These are phyloP conservation scores for Neurospora sp. DNA, from an alignment of 2,329 filamentous ascomycete species.

Conservation along the genomic window DNA sequence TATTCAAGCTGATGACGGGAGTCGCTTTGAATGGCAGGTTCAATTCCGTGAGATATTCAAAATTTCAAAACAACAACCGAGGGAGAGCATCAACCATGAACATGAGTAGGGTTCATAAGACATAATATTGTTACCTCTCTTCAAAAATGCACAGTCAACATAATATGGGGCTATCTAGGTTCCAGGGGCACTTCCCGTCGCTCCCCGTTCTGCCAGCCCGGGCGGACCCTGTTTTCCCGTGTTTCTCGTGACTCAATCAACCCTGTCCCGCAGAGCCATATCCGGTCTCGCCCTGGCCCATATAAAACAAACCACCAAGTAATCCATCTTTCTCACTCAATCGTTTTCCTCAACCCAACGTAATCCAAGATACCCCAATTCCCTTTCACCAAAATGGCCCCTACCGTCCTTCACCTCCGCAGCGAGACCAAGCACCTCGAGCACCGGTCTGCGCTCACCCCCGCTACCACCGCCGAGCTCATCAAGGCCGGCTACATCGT, in stretches of 20 bases:
- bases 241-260: not conserved
- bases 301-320: not conserved
- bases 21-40: not conserved
- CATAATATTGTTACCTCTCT: not conserved
- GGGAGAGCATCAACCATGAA: not conserved
- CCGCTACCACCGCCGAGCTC: constrained; percentile 40
- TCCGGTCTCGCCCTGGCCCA: not conserved
- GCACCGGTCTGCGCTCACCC: constrained; percentile 41
- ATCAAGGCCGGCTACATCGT: constrained; percentile 59
- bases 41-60: not conserved
- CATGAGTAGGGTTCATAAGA: not conserved
- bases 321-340: not conserved
- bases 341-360: not conserved
- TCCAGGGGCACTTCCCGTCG: not conserved
- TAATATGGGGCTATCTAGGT: not conserved
- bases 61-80: not conserved
- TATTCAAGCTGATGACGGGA: not conserved
- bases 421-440: constrained; percentile 50
- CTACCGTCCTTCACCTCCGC: constrained; percentile 40
- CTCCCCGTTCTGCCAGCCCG: not conserved
- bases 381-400: constrained; percentile 19
- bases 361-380: constrained; percentile 1
- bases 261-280: not conserved
- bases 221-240: not conserved
- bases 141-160: no score